Base-by-base conservation (phyloP, 371 early-diverging fungal genomes). In the Mucor saturninus region DNA sequence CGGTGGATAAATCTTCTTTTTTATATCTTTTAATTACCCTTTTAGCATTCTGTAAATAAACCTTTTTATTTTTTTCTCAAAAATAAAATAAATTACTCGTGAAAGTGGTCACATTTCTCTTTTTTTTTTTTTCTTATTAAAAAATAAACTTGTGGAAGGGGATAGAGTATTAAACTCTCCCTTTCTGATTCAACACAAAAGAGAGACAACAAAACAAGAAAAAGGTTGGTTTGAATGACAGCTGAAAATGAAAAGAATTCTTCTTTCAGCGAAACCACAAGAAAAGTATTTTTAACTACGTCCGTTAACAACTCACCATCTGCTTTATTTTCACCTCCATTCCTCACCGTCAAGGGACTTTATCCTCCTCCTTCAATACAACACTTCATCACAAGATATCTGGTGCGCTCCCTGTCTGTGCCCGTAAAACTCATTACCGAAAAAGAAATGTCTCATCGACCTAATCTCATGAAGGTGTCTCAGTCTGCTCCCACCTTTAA, bases 1-100 rank as follows among this genome's bases (percentile, higher is more conserved):
- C 52, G 66, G 66, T 56, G 66, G 66, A 50, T 65, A 65, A 65
- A 60, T 50, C 9, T 37, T 55, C n/a, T n/a, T 15, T 56, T 26
- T 58, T 58, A 3, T 15, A n/a, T 56, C 32, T 58, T 39, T 29
- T 59, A 28, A 50, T 50, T 50, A 50, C 30, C 21, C 43, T 14
- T n/a, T 43, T 56, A 56, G 56, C 57, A 57, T 57, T 45, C 57
- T 57, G 57, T 57, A 57, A 57, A 57, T 57, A 57, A 57, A 13
- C 29, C 14, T 14, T 50, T 29, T 30, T 30, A n/a, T n/a, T 49
- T 49, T 28, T 50, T 6, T 29, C 21, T 21, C 21, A 21, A 31
- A 31, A 30, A 30, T 1, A 50, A 30, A 50, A 13, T 26, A 10
- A 30, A 28, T 11, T 21, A 21, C 21, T 21, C 21, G 21, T 21